Conservation (phyloP, 2,329 filamentous ascomycete species). For the Sporothrix humicola region DNA sequence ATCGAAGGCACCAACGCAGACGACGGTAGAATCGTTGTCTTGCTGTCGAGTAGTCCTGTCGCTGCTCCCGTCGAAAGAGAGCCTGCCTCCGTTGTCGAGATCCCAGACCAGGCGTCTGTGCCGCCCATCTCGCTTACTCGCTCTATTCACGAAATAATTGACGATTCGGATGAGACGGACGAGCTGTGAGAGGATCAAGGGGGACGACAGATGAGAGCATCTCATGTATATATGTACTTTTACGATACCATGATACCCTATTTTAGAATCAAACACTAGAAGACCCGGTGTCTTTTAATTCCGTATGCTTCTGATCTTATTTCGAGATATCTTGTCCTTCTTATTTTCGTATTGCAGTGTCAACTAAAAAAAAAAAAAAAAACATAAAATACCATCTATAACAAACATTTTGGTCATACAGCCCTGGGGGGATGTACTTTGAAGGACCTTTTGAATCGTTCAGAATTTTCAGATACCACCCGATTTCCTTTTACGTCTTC, state of each 20-base stretch:
- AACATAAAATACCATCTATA: too few species aligned
- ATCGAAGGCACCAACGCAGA: not conserved
- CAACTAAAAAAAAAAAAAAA: too few species aligned
- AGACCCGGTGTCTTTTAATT: too few species aligned
- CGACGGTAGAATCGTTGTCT: slow-evolving; percentile 1
- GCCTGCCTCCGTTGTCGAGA: not conserved
- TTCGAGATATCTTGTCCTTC: too few species aligned
- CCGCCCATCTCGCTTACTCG: not conserved
- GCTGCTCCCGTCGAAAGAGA: not conserved
- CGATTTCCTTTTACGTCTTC: too few species aligned
- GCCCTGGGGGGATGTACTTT: too few species aligned
- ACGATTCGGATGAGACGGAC: slow-evolving; percentile 37
- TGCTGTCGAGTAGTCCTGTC: slow-evolving; percentile 32
- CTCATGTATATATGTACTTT: slow-evolving; percentile 5
- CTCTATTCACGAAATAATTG: slow-evolving; percentile 15
- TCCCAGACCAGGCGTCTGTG: not conserved
- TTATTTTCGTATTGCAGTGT: too few species aligned
- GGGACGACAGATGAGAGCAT: not conserved
- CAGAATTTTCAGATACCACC: too few species aligned
- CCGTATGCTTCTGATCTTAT: too few species aligned
- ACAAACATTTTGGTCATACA: too few species aligned
- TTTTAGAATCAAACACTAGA: slow-evolving; percentile 2
- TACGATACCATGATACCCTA: slow-evolving; percentile 32
- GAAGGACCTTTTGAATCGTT: too few species aligned
- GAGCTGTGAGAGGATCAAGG: slow-evolving; percentile 31